These are phyloP conservation scores for Phalaenopsis hybrid DNA, from an alignment of 116 monocot genomes.

Conservation along the genomic window DNA sequence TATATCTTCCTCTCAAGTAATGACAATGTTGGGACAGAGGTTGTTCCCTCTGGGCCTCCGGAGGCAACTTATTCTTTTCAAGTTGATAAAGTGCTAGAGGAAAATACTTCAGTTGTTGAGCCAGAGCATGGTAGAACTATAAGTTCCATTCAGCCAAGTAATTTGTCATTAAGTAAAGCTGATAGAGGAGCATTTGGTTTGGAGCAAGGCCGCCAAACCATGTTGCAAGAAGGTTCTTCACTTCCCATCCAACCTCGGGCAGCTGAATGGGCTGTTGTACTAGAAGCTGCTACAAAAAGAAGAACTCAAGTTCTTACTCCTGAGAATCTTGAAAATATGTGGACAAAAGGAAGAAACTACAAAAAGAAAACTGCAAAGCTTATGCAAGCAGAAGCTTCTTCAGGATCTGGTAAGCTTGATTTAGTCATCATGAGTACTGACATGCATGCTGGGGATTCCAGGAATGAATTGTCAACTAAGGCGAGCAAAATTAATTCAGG, in stretches of 20 bases:
- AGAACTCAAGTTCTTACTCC: constrained; percentile 92
- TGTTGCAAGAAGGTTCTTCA: constrained; percentile 15
- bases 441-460: constrained; percentile 16
- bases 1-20: constrained; percentile 47
- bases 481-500: constrained; percentile 17
- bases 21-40: constrained; percentile 23
- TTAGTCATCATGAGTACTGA: constrained; percentile 16
- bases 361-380: constrained; percentile 60
- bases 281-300: constrained; percentile 89
- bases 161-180: constrained; percentile 19
- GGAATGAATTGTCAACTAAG: constrained; percentile 32
- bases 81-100: constrained; percentile 9
- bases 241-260: constrained; percentile 15
- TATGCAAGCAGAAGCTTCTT: constrained; percentile 23
- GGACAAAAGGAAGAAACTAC: constrained; percentile 98
- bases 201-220: constrained; percentile 10
- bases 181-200: constrained; percentile 13
- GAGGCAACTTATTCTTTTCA: constrained; percentile 12
- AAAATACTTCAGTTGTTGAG: constrained; percentile 14
- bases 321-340: constrained; percentile 98
- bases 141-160: constrained; percentile 21
- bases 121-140: constrained; percentile 11
- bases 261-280: constrained; percentile 75
- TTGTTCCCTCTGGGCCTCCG: constrained; percentile 8
- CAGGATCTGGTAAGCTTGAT: constrained; percentile 19